A percentile compares a stretch with the other conserved stretches of the same genome.
Conservation (phyloP, 169 alveolate species). For the Neospora caninum region DNA sequence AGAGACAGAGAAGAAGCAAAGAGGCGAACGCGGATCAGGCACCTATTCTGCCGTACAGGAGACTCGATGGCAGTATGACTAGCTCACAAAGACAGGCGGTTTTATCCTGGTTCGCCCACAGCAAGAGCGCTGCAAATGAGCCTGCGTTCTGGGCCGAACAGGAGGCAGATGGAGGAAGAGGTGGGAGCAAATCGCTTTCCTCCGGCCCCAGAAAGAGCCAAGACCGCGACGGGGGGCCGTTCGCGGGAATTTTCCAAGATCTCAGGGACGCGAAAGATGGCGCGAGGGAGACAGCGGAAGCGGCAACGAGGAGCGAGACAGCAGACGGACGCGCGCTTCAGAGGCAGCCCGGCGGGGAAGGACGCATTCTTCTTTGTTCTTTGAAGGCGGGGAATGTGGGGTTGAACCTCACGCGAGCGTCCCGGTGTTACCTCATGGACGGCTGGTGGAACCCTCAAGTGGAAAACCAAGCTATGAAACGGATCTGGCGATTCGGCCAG, state of each 20-base stretch:
- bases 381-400: conserved; percentile 92
- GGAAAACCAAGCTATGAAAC: conserved; percentile 93
- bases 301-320: conserved; percentile 65
- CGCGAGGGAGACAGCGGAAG: neutral
- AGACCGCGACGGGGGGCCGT: neutral
- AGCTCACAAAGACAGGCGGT: conserved; percentile 69
- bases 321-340: conserved; percentile 47
- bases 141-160: neutral
- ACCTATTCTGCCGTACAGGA: conserved; percentile 44
- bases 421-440: conserved; percentile 83
- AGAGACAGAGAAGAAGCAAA: neutral
- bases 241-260: neutral
- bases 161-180: neutral
- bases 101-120: conserved; percentile 41
- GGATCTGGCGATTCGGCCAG: conserved; percentile 96
- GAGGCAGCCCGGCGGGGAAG: conserved; percentile 62
- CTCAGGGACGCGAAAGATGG: neutral
- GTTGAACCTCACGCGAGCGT: conserved; percentile 83
- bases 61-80: conserved; percentile 76
- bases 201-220: neutral
- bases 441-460: conserved; percentile 94
- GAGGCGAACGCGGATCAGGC: neutral
- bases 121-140: neutral
- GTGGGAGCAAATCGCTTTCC: neutral
- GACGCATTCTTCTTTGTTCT: conserved; percentile 80